These are phyloP conservation scores for Boehmeria nivea DNA, from an alignment of 306 rosid species.

Conservation along the genomic window DNA sequence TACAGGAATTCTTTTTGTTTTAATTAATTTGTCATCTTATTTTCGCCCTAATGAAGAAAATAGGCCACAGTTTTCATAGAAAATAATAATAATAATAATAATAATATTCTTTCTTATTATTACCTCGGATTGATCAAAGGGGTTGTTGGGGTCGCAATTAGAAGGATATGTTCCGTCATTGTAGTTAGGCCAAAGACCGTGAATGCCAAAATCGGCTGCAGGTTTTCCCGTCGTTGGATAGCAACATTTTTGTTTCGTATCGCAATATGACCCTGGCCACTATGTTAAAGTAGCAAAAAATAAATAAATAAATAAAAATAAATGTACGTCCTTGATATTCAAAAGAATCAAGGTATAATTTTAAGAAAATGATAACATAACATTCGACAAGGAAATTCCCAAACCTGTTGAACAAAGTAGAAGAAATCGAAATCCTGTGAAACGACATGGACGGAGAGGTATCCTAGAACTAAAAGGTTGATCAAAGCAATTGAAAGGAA, in stretches of 20 bases:
- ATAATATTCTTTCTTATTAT: background rate
- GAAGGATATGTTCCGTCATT: constrained; percentile 67
- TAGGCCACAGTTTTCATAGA: too few species aligned
- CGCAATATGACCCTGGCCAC: constrained; percentile 89
- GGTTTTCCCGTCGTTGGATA: constrained; percentile 74
- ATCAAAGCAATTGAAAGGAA: constrained; percentile 16
- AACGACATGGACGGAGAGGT: constrained; percentile 38
- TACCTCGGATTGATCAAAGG: constrained; percentile 68
- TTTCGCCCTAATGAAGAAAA: too few species aligned
- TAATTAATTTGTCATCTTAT: background rate
- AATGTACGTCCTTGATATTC: background rate
- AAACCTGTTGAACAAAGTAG: constrained; percentile 82
- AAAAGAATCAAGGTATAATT: background rate
- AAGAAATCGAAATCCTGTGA: constrained; percentile 70
- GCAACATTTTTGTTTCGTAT: constrained; percentile 59
- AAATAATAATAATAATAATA: too few species aligned
- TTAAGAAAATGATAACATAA: background rate
- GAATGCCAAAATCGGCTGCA: constrained; percentile 57
- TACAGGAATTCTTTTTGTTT: too few species aligned
- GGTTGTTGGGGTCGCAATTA: constrained; percentile 59
- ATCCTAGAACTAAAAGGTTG: constrained; percentile 42
- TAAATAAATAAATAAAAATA: background rate
- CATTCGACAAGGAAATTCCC: background rate
- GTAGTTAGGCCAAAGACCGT: constrained; percentile 76
- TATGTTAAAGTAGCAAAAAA: background rate